phyloP scores from a whole-genome alignment of 2,329 filamentous ascomycete genomes.

The Penicillium sclerotiorum region DNA sequence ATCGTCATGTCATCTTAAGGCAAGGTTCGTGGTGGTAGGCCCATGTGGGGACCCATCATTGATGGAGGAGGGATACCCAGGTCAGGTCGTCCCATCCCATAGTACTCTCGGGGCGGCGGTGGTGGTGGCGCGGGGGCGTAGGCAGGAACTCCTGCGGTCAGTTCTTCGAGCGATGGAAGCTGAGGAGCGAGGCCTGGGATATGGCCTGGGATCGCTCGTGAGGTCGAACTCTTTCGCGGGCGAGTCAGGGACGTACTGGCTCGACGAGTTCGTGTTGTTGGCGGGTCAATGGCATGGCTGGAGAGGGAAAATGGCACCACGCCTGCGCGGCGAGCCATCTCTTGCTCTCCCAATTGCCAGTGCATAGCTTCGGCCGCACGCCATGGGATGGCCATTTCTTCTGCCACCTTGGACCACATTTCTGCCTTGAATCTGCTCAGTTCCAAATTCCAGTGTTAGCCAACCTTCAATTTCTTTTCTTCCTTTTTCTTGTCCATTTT shows the following conservation, averaged over 20 bases:
- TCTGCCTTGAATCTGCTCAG: conserved; percentile 82
- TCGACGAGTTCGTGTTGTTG: conserved; percentile 38
- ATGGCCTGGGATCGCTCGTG: conserved; percentile 37
- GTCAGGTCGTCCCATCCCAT: conserved; percentile 37
- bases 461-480: neutral
- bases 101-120: conserved; percentile 40
- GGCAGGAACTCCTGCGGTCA: conserved; percentile 51
- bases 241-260: conserved; percentile 43
- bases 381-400: conserved; percentile 95
- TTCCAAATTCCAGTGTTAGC: neutral
- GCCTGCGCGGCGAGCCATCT: conserved; percentile 91
- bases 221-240: conserved; percentile 43
- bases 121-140: conserved; percentile 39
- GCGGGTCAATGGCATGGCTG: conserved; percentile 56
- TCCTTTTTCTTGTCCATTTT: conserved; percentile 18
- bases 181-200: conserved; percentile 30
- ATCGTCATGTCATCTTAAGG: conserved; percentile 31
- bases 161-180: conserved; percentile 50
- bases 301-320: conserved; percentile 81
- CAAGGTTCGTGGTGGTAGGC: conserved; percentile 40
- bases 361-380: conserved; percentile 96
- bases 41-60: conserved; percentile 34
- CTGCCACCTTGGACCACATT: conserved; percentile 96
- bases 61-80: conserved; percentile 33
- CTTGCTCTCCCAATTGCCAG: conserved; percentile 90